Base-by-base conservation (phyloP, 2,329 filamentous ascomycete species). In the Penicillium fuscoglaucum region DNA sequence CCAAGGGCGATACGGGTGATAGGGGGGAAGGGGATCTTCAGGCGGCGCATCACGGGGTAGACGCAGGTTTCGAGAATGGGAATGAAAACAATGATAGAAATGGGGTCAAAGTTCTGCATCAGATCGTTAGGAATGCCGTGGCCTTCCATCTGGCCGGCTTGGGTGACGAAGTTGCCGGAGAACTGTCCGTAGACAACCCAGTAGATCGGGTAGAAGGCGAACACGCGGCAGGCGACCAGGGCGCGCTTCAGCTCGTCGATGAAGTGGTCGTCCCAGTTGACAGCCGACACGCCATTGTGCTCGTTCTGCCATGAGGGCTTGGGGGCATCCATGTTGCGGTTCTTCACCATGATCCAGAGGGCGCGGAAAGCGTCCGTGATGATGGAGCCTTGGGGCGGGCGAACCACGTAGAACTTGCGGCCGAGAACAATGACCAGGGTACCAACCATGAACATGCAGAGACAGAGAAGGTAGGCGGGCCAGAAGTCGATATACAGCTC, bases 81-180 rank as follows among this genome's bases (percentile, higher is more conserved):
- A 49, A 91, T 88, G 74, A 92, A 84, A 69, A 93, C 85, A 66
- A 93, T 84, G 61, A 92, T 84, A 28, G 88, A 84, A 63, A 93
- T 84, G 6, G 90, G 88, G 73, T 92, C 87, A 41, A 93, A 79
- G 76, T 91, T 91, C 72, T 87, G 83, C 67, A 93, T 84, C 57
- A 92, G 78, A 70, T 93, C 90, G 78, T 93, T 93, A 68, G 90
- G 90, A 3, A 90, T 82, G 33, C 89, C 88, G 69, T 88, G 80
- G 3, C 87, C 83, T 53, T 82, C 67, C 88, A 85, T 84, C 61
- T 79, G 79, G n/a, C 76, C 78, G 52, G 82, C 82, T 73, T 91
- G 88, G 13, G 86, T 86, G 65, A 87, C 84, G 64, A 88, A 82
- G 76, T 88, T 90, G 72, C 80, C 83, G 53, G 83, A 84, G 75